A percentile compares a stretch with the other conserved stretches of the same genome.
These are phyloP conservation scores for Imleria badia DNA, from an alignment of 768 basidiomycete genomes.

Conservation along the genomic window DNA sequence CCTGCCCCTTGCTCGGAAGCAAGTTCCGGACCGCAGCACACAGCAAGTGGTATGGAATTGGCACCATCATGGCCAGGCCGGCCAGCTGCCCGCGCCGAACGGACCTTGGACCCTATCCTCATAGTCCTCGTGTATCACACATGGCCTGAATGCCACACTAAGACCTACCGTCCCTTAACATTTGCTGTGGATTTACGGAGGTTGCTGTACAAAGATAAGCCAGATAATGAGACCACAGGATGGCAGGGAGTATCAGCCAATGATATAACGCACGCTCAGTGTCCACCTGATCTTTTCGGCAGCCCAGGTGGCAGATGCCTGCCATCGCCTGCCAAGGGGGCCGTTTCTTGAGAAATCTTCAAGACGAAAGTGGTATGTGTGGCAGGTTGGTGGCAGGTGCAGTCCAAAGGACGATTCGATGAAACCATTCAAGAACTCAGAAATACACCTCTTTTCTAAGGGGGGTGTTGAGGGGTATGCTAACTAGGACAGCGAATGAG, in stretches of 20 bases:
- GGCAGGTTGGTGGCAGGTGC: not conserved
- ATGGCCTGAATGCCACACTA: not conserved
- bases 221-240: not conserved
- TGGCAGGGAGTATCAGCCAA: not conserved
- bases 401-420: not conserved
- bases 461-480: not conserved
- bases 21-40: not conserved
- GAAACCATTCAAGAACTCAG: not conserved
- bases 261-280: not conserved
- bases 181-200: not conserved
- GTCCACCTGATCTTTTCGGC: not conserved
- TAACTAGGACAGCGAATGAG: not conserved
- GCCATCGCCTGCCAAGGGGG: not conserved
- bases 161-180: not conserved
- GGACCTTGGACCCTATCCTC: not conserved
- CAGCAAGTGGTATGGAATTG: not conserved
- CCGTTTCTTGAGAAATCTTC: not conserved
- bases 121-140: not conserved
- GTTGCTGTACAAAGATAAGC: not conserved
- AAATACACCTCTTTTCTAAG: not conserved
- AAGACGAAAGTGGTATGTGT: not conserved
- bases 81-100: not conserved
- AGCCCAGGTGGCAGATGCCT: not conserved
- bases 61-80: not conserved
- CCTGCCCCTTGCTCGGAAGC: not conserved